Conservation (phyloP, 768 basidiomycete genomes). For the Serendipita sp. region DNA sequence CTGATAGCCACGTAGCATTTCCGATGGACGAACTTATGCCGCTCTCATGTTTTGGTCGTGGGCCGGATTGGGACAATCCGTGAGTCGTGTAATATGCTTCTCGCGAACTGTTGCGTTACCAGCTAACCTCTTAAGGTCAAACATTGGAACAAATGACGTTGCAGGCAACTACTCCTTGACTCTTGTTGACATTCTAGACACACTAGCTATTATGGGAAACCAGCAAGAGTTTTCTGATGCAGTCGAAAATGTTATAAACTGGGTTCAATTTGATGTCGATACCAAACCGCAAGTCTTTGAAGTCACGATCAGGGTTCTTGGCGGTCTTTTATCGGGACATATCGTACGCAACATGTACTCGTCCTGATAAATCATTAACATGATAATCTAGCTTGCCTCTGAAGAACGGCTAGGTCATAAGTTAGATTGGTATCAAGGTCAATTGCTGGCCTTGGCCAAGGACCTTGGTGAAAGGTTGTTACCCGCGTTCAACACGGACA, state of each 20-base stretch:
- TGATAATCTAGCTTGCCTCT: conserved; percentile 30
- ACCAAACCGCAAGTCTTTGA: conserved; percentile 98
- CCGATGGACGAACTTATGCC: conserved; percentile 84
- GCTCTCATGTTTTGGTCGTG: conserved; percentile 68
- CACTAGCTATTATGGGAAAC: conserved; percentile 77
- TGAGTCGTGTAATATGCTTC: conserved; percentile 24
- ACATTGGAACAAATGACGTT: conserved; percentile 78
- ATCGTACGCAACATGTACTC: conserved; percentile 22
- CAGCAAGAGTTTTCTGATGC: conserved; percentile 66
- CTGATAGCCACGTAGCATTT: conserved; percentile 38
- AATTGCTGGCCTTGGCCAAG: conserved; percentile 44
- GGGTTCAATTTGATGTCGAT: conserved; percentile 83
- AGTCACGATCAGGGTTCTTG: conserved; percentile 85
- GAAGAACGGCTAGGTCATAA: conserved; percentile 48
- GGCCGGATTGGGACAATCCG: conserved; percentile 78
- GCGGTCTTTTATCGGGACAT: conserved; percentile 76
- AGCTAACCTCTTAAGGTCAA: conserved; percentile 27
- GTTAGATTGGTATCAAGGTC: conserved; percentile 70
- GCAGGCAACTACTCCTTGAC: conserved; percentile 78
- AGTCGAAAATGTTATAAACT: conserved; percentile 61
- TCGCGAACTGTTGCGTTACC: neutral
- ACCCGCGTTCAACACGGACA: conserved; percentile 83
- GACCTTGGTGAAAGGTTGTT: conserved; percentile 77
- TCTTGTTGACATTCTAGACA: conserved; percentile 50
- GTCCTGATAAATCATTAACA: conserved; percentile 9